phyloP scores from a whole-genome alignment of 805 yeast genomes.

The Candida pseudofarinosa region DNA sequence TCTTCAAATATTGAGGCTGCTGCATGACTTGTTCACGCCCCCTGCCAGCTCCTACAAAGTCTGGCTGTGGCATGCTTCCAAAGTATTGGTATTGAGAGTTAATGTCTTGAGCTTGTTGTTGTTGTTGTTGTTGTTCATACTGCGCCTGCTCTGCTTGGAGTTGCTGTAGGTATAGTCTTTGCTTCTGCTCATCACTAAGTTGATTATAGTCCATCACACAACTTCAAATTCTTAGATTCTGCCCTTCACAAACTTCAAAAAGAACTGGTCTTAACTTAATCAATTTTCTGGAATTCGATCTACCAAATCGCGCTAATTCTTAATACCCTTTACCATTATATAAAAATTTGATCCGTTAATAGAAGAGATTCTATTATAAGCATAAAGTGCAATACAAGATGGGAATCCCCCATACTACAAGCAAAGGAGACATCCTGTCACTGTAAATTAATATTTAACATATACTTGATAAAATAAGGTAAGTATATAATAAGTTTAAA shows the following conservation, averaged over 20 bases:
- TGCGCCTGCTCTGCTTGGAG: conserved; percentile 6
- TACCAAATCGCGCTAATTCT: background rate
- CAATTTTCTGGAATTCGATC: background rate
- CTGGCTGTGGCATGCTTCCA: background rate
- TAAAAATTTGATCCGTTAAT: background rate
- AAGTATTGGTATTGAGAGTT: background rate
- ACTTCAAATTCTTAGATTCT: background rate
- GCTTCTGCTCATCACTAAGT: conserved; percentile 28
- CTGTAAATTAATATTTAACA: conserved; percentile 6
- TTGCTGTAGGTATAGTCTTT: conserved; percentile 21
- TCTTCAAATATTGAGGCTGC: background rate
- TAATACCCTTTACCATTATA: background rate
- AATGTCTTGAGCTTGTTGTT: conserved; percentile 7
- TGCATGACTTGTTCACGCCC: background rate
- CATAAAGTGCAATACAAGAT: background rate
- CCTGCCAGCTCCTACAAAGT: background rate
- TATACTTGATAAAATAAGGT: conserved; percentile 4
- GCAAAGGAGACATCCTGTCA: conserved; percentile 1
- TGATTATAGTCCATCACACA: conserved; percentile 24
- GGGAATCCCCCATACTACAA: conserved; percentile 6
- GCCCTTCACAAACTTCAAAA: background rate
- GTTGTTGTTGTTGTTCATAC: conserved; percentile 10
- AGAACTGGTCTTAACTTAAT: background rate
- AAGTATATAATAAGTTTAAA: conserved; percentile 47
- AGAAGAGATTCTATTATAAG: too few species aligned